phyloP scores from a whole-genome alignment of 73 alveolate species.

The Symbiodinium pilosum region DNA sequence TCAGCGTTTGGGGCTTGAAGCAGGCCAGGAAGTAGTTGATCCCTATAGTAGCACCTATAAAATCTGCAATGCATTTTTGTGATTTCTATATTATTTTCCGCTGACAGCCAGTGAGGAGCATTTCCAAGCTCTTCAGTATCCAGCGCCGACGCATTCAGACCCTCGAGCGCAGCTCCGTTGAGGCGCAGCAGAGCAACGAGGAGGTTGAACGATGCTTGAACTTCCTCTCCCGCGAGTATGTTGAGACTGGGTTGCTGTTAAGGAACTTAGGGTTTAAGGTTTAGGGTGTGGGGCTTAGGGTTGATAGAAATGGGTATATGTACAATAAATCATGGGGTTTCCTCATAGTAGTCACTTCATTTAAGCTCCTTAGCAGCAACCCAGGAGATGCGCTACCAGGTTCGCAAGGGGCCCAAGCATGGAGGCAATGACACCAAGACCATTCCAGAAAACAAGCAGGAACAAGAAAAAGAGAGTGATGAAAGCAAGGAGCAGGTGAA shows the following conservation, averaged over 20 bases:
- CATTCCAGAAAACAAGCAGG: neutral
- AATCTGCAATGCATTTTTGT: too few relatives aligned
- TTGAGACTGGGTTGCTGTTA: too few relatives aligned
- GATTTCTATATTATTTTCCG: too few relatives aligned
- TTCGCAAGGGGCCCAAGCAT: neutral
- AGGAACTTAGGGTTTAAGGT: too few relatives aligned
- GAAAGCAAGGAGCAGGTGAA: neutral
- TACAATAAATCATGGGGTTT: too few relatives aligned
- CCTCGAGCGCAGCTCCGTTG: slow-evolving; percentile 35
- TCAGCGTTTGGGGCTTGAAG: too few relatives aligned
- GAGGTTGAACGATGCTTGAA: slow-evolving; percentile 75
- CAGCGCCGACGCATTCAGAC: slow-evolving; percentile 74
- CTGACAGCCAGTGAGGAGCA: neutral
- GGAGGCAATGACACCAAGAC: neutral
- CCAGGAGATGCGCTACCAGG: slow-evolving; percentile 88
- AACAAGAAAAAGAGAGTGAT: neutral
- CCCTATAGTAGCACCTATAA: too few relatives aligned
- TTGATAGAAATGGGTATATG: too few relatives aligned
- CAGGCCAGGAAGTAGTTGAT: too few relatives aligned
- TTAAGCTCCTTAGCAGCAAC: too few relatives aligned
- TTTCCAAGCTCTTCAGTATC: slow-evolving; percentile 61
- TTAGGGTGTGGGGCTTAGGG: too few relatives aligned
- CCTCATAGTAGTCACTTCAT: too few relatives aligned
- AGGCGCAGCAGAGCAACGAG: neutral
- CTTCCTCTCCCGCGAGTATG: slow-evolving; percentile 64